These are phyloP conservation scores for Yarrowia deformans DNA, from an alignment of 805 yeast species.

Conservation along the genomic window DNA sequence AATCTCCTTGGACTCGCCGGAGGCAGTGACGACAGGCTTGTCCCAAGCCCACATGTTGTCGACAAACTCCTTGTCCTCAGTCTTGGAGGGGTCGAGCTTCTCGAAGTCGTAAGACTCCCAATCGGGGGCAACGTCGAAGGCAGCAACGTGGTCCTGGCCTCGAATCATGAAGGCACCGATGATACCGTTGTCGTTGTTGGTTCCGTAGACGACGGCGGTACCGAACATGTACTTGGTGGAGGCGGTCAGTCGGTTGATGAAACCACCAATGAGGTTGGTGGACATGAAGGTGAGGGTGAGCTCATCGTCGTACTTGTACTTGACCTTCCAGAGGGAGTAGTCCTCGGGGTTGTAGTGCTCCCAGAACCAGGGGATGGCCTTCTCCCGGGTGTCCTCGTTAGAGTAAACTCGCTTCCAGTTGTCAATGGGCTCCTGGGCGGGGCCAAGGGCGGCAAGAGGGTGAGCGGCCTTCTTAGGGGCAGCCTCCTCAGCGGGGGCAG, in stretches of 20 bases:
- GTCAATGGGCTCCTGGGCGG: slow-evolving; percentile 72
- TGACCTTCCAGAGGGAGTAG: slow-evolving; percentile 95
- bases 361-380: slow-evolving; percentile 98
- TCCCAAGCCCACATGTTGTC: slow-evolving; percentile 99
- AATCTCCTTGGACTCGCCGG: slow-evolving; percentile 84
- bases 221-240: slow-evolving; percentile 96
- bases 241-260: slow-evolving; percentile 91
- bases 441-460: slow-evolving; percentile 87
- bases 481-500: slow-evolving; percentile 52
- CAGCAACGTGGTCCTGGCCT: slow-evolving; percentile 91
- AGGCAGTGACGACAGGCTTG: slow-evolving; percentile 74
- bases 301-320: slow-evolving; percentile 97
- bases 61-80: slow-evolving; percentile 79
- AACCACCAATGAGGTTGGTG: slow-evolving; percentile 96
- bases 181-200: slow-evolving; percentile 97
- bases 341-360: slow-evolving; percentile 88
- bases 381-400: slow-evolving; percentile 94
- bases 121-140: slow-evolving; percentile 98
- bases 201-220: slow-evolving; percentile 93
- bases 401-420: slow-evolving; percentile 98
- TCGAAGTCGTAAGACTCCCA: slow-evolving; percentile 92
- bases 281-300: slow-evolving; percentile 97
- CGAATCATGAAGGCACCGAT: slow-evolving; percentile 93
- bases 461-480: slow-evolving; percentile 81
- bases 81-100: slow-evolving; percentile 79